A percentile compares a stretch with the other conserved stretches of the same genome.
phyloP scores from a whole-genome alignment of 805 yeast species.

The Saccharomycopsis sp. region DNA sequence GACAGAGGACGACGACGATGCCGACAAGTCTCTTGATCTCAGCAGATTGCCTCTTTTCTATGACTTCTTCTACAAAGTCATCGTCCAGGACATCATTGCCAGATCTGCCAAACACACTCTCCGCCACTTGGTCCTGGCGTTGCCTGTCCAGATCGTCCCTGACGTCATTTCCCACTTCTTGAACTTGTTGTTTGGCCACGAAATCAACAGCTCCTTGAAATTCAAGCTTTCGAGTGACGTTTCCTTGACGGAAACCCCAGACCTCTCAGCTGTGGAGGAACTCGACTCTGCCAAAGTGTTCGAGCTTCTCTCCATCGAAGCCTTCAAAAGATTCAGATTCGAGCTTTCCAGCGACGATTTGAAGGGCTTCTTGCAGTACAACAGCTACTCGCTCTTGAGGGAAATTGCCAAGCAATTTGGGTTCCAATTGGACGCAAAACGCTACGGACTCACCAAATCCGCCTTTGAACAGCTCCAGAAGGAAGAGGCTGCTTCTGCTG shows the following conservation, averaged over 20 bases:
- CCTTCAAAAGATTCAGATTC: conserved; percentile 56
- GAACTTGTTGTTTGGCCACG: conserved; percentile 57
- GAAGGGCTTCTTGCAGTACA: conserved; percentile 27
- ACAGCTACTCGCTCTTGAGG: conserved; percentile 40
- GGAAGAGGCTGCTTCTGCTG: conserved; percentile 8
- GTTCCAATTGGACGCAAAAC: conserved; percentile 66
- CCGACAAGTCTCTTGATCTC: conserved; percentile 9
- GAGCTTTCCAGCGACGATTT: conserved; percentile 35
- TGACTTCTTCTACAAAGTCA: conserved; percentile 20
- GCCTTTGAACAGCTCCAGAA: conserved; percentile 28
- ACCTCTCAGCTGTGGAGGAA: conserved; percentile 24
- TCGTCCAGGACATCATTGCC: conserved; percentile 58
- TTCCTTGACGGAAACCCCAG: neutral
- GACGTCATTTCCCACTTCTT: conserved; percentile 62
- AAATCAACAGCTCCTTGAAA: conserved; percentile 36
- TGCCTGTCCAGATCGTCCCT: conserved; percentile 53
- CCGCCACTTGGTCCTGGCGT: conserved; percentile 37
- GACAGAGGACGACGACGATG: conserved; percentile 17
- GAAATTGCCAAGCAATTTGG: conserved; percentile 75
- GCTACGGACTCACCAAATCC: conserved; percentile 36
- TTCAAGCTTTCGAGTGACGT: conserved; percentile 32
- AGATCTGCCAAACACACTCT: conserved; percentile 74
- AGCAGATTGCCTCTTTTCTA: conserved; percentile 13
- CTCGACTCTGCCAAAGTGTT: conserved; percentile 42
- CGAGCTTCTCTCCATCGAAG: conserved; percentile 44